Percentiles rank a stretch among this genome's conserved stretches.
Conservation (phyloP, 306 rosid species). For the Rubus idaeus region DNA sequence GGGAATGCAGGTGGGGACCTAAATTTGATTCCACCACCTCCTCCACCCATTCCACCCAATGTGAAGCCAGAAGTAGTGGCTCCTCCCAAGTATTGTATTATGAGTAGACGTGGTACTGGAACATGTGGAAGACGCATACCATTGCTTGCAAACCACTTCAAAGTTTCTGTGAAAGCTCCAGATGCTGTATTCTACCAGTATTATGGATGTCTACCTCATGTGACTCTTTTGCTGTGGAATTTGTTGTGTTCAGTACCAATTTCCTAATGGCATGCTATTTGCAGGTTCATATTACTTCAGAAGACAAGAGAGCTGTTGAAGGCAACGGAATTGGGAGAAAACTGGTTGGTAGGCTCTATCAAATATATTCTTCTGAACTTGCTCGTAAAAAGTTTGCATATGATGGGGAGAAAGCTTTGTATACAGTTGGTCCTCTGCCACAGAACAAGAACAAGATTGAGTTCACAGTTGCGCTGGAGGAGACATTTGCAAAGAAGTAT, state of each 20-base stretch:
- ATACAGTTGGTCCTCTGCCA: constrained; percentile 71
- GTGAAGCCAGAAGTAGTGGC: constrained; percentile 31
- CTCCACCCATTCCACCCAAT: constrained; percentile 25
- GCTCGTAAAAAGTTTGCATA: constrained; percentile 60
- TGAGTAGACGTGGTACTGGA: constrained; percentile 60
- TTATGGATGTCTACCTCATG: constrained; percentile 48
- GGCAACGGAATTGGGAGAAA: constrained; percentile 75
- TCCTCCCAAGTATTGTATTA: constrained; percentile 43
- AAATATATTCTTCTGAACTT: constrained; percentile 67
- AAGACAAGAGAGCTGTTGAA: constrained; percentile 54
- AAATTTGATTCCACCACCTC: constrained; percentile 34
- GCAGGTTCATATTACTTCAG: constrained; percentile 66
- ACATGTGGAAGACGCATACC: constrained; percentile 45
- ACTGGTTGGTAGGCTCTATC: constrained; percentile 62
- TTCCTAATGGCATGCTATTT: constrained; percentile 25
- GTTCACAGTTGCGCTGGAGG: constrained; percentile 72
- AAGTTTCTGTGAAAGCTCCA: constrained; percentile 48
- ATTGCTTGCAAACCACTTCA: constrained; percentile 67
- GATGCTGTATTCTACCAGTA: constrained; percentile 85
- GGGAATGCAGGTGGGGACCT: constrained; percentile 36
- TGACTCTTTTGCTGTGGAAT: constrained; percentile 12
- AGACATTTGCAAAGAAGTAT: constrained; percentile 63
- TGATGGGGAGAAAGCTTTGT: constrained; percentile 75
- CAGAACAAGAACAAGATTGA: constrained; percentile 46
- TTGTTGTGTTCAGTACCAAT: constrained; percentile 6